phyloP scores from a whole-genome alignment of 2,329 filamentous ascomycete species.

The Fusarium camptoceras region DNA sequence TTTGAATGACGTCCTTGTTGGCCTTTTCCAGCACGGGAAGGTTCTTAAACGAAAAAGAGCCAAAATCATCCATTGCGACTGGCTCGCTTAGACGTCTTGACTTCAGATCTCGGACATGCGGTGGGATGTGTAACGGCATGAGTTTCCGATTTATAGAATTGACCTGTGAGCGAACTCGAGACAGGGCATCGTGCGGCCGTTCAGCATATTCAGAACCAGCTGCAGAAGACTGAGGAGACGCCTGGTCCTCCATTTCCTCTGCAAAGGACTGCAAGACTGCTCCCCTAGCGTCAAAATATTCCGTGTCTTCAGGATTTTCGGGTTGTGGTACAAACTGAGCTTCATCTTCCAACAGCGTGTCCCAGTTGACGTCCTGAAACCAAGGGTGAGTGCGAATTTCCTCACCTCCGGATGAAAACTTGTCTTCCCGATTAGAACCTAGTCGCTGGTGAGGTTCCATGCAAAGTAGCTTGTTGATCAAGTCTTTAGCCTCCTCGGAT shows the following conservation, averaged over 20 bases:
- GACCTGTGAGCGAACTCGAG: conserved; percentile 86
- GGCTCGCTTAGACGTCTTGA: conserved; percentile 92
- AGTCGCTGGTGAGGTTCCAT: conserved; percentile 84
- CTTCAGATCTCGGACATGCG: conserved; percentile 92
- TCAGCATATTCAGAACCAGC: conserved; percentile 84
- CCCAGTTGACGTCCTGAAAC: conserved; percentile 91
- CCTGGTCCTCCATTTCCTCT: conserved; percentile 92
- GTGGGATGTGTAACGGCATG: conserved; percentile 96
- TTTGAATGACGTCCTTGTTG: conserved; percentile 98
- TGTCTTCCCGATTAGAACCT: conserved; percentile 87
- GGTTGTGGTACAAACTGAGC: conserved; percentile 94
- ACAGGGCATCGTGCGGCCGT: conserved; percentile 93
- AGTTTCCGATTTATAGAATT: conserved; percentile 88
- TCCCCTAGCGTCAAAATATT: conserved; percentile 94
- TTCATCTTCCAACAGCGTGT: conserved; percentile 90
- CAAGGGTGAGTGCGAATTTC: conserved; percentile 92
- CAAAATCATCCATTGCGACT: conserved; percentile 90
- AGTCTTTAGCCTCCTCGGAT: conserved; percentile 88
- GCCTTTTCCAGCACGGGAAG: conserved; percentile 95
- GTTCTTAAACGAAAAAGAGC: conserved; percentile 97
- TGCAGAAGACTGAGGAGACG: conserved; percentile 76
- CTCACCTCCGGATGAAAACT: conserved; percentile 83
- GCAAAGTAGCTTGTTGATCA: conserved; percentile 93
- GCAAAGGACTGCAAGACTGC: conserved; percentile 92
- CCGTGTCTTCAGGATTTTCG: conserved; percentile 95